Evolutionary conservation across 345 rosid genomes (phyloP), one percentile per base, ranked within the genome.

Genomic region (Raphanus raphanistrum): DNA sequence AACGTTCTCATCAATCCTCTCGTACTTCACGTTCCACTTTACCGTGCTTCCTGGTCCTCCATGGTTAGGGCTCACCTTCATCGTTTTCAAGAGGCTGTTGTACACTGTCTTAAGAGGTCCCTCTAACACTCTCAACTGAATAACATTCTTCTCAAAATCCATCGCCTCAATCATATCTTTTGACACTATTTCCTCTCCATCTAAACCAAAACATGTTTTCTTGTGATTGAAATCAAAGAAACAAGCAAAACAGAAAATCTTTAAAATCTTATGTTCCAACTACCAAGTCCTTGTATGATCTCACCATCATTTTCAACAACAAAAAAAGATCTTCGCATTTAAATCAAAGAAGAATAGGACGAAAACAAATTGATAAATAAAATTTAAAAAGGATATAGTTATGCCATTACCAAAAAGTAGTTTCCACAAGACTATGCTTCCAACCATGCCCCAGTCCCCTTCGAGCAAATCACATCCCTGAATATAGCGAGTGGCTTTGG

Each of bases 1-100:
- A 2, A 75, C 67, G 7, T 58, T 68, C 32, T 57, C 66, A 45
- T 65, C 36, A 50, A 48, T 29, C 29, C 48, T 50, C 50, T 48
- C 76, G 41, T 73, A 73, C 63, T 50, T 63, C 21, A 75, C 6
- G 52, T 41, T 75, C 83, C 80, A 80, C 48, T 75, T 63, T 73
- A 63, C 83, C 3, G 62, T 3, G 7, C 43, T 36, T 36, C 43
- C 43, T 36, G 43, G 43, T 36, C 43, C 43, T 36, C 43, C 43
- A 36, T 67, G 63, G 27, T 80, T 80, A 55, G 80, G 72, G 32
- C 6, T 71, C 27, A 54, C 73, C 5, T 45, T 54, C 59, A 48
- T 57, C 0, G 72, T 74, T 68, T 66, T 48, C 55, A 57, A 21
- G 61, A 81, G 59, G 66, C 63, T 67, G 63, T 77, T 55, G 68